Evolutionary conservation across 2,329 filamentous ascomycete species (phyloP).

Genomic region (Venturia pyrina): DNA sequence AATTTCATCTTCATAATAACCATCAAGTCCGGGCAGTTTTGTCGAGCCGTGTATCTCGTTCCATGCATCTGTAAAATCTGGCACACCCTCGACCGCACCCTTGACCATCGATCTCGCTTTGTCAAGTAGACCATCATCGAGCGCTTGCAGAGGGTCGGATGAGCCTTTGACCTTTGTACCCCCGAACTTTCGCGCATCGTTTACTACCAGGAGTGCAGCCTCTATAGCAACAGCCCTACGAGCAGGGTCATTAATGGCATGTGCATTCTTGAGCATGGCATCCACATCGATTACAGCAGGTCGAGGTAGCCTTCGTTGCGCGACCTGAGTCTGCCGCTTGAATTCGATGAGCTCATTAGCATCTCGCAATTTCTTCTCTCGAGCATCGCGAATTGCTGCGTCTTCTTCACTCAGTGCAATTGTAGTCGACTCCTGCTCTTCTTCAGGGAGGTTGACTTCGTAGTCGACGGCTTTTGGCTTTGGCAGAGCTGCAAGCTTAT

Average conservation of each 20-base stretch:
- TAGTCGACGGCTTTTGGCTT: slow-evolving; percentile 90
- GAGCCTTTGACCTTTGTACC: slow-evolving; percentile 55
- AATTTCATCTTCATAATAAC: slow-evolving; percentile 68
- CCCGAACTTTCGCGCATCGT: slow-evolving; percentile 70
- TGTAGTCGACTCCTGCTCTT: slow-evolving; percentile 57
- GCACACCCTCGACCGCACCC: slow-evolving; percentile 52
- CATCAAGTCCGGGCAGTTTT: slow-evolving; percentile 66
- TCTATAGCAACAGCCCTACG: slow-evolving; percentile 65
- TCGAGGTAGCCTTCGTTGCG: slow-evolving; percentile 73
- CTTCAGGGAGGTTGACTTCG: slow-evolving; percentile 86
- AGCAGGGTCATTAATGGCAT: slow-evolving; percentile 51
- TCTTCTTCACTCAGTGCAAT: slow-evolving; percentile 42
- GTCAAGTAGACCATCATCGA: slow-evolving; percentile 63
- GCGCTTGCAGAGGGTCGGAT: slow-evolving; percentile 47
- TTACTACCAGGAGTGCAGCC: slow-evolving; percentile 66
- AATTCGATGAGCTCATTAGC: slow-evolving; percentile 61
- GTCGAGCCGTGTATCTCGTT: slow-evolving; percentile 36
- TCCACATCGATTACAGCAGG: slow-evolving; percentile 64
- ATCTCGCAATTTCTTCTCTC: slow-evolving; percentile 52
- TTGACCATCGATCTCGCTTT: slow-evolving; percentile 65
- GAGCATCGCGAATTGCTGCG: slow-evolving; percentile 64
- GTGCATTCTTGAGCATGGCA: slow-evolving; percentile 54
- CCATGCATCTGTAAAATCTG: slow-evolving; percentile 44
- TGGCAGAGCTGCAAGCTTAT: slow-evolving; percentile 70
- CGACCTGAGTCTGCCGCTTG: slow-evolving; percentile 77